These are phyloP conservation scores for Metschnikowia vanudenii DNA, from an alignment of 805 yeast genomes.

Conservation along the genomic window DNA sequence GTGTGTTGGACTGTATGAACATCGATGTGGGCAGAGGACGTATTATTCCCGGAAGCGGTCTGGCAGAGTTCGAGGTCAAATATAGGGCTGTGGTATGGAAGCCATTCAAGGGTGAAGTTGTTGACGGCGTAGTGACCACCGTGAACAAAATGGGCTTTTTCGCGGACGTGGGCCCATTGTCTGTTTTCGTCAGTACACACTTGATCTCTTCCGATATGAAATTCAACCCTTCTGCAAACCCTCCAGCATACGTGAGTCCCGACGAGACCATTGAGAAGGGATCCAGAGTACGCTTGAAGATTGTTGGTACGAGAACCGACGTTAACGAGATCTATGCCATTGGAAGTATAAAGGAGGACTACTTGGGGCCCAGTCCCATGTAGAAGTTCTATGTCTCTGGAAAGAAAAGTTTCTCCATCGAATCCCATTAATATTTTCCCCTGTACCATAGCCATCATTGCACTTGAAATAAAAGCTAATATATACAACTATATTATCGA, in stretches of 20 bases:
- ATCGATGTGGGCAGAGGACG: slow-evolving; percentile 95
- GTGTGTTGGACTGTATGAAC: slow-evolving; percentile 91
- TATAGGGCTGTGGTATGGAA: slow-evolving; percentile 97
- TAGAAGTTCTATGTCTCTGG: slow-evolving; percentile 6
- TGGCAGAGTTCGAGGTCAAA: slow-evolving; percentile 94
- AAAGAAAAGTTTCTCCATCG: neutral
- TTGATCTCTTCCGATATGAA: slow-evolving; percentile 91
- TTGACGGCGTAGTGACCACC: slow-evolving; percentile 91
- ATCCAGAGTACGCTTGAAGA: slow-evolving; percentile 87
- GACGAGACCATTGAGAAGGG: slow-evolving; percentile 96
- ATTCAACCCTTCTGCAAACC: slow-evolving; percentile 92
- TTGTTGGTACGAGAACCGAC: slow-evolving; percentile 96
- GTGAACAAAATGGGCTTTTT: slow-evolving; percentile 95
- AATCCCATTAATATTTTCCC: slow-evolving; percentile 2
- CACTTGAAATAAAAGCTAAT: slow-evolving; percentile 4
- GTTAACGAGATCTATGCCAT: slow-evolving; percentile 97
- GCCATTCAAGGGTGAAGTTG: slow-evolving; percentile 98
- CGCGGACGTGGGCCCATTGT: slow-evolving; percentile 96
- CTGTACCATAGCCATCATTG: slow-evolving; percentile 14
- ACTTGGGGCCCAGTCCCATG: slow-evolving; percentile 74
- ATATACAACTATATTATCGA: too few species aligned
- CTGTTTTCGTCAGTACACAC: slow-evolving; percentile 92
- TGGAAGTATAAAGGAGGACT: slow-evolving; percentile 97
- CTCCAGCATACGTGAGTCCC: slow-evolving; percentile 95
- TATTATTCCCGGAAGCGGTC: slow-evolving; percentile 86